Base-by-base conservation (phyloP, 2,329 filamentous ascomycete species). In the Bipolaris gigantea region DNA sequence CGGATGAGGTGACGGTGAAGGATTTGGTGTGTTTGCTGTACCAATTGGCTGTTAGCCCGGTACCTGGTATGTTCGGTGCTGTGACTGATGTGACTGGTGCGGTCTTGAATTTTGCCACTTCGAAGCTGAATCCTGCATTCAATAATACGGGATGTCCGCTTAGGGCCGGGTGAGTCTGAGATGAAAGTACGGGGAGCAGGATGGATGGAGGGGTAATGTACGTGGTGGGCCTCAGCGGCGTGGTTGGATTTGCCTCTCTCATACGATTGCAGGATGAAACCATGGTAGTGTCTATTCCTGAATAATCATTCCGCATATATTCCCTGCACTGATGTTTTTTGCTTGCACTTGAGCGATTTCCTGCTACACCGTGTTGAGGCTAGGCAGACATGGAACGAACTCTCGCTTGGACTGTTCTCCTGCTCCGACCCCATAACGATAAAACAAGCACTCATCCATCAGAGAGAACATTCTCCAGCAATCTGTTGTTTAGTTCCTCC, bases 1-100 rank as follows among this genome's bases (percentile, higher is more conserved):
- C 61, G 5, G 56, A 63, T 23, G 55, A 50, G 30, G 60, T 71
- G 9, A 67, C 59, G 7, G 51, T 67, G 1, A 53, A 51, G 3
- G 68, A 72, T 27, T 56, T 74, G 1, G 30, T 67, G 8, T 80
- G 78, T 55, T 58, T 80, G 58, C 53, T 80, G n/a, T 80, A 79
- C 57, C 75, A 78, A 61, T 60, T 80, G 3, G 69, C 63, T 1
- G 76, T 74, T 2, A 64, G 71, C 27, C 57, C 54, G 9, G 64
- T 80, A 1, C 78, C 78, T 3, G 55, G 58, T 4, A 62, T 54
- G 13, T 23, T 69, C 51, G 60, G 56, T 10, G 30, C 42, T 1
- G 46, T 57, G 2, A 60, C 59, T 5, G 58, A 57, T 10, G 11
- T 64, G 2, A 53, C 63, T 15, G 48, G 56, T 5, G 39, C 41